Conservation (phyloP, 352 stramenopile species). For the Pythium myriotylum region DNA sequence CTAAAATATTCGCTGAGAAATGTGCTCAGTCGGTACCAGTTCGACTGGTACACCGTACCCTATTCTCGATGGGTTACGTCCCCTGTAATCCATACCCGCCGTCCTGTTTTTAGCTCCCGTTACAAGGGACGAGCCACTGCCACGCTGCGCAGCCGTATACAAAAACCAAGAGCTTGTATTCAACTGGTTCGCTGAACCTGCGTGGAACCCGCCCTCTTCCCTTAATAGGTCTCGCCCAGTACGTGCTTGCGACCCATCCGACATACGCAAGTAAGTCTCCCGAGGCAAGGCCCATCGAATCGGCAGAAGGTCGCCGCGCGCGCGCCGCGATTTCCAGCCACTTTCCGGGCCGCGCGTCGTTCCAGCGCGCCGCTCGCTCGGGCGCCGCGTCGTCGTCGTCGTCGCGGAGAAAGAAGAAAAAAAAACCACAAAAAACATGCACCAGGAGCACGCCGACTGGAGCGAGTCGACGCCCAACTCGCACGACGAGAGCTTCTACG, state of each 20-base stretch:
- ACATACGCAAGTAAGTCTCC: slow-evolving; percentile 21
- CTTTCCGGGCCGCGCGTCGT: background rate
- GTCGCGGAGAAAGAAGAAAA: no score
- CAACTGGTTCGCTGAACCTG: slow-evolving; percentile 28
- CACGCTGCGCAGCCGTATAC: slow-evolving; percentile 14
- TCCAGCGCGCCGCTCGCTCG: no score
- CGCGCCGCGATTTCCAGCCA: slow-evolving; percentile 2
- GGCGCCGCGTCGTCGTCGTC: no score
- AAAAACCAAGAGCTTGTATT: slow-evolving; percentile 30
- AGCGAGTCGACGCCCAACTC: slow-evolving; percentile 72
- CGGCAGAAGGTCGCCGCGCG: slow-evolving; percentile 15
- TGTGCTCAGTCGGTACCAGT: background rate
- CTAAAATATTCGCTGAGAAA: slow-evolving; percentile 3
- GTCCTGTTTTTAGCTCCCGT: slow-evolving; percentile 3
- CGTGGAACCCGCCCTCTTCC: slow-evolving; percentile 14
- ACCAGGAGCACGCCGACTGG: slow-evolving; percentile 44
- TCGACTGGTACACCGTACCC: slow-evolving; percentile 2
- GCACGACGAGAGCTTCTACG: slow-evolving; percentile 58
- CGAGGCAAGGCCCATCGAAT: background rate
- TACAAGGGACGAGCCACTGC: slow-evolving; percentile 18
- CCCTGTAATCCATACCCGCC: background rate
- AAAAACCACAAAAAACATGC: no score
- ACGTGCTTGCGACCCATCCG: slow-evolving; percentile 1
- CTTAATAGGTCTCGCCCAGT: slow-evolving; percentile 27
- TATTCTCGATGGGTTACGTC: background rate